Percentiles rank a stretch among this genome's conserved stretches.
phyloP scores from a whole-genome alignment of 208 protist genomes.

The Trypanosoma melophagium region DNA sequence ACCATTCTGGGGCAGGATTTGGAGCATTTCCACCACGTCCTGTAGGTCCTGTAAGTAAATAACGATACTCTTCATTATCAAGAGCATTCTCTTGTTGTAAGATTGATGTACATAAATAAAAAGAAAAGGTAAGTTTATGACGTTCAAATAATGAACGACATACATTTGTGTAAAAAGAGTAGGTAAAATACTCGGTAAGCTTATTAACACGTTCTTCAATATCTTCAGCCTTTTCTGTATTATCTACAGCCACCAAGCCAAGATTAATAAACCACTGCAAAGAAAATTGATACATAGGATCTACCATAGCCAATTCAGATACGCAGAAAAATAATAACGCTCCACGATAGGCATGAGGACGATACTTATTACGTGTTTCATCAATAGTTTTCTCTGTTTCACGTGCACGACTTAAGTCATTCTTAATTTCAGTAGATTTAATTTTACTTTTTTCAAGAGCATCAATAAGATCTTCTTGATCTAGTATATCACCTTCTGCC shows the following conservation, averaged over 20 bases:
- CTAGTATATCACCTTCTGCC: constrained; percentile 95
- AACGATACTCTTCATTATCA: constrained; percentile 89
- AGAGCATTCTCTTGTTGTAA: constrained; percentile 77
- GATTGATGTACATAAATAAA: constrained; percentile 92
- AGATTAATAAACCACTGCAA: constrained; percentile 98
- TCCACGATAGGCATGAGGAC: constrained; percentile 93
- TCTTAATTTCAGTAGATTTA: constrained; percentile 94
- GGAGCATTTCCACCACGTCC: constrained; percentile 41
- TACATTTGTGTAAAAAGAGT: constrained; percentile 96
- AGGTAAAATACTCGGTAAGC: constrained; percentile 96
- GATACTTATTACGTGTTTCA: constrained; percentile 94
- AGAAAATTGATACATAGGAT: constrained; percentile 98
- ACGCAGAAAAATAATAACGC: constrained; percentile 97
- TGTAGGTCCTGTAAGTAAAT: constrained; percentile 90
- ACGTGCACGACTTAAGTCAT: constrained; percentile 91
- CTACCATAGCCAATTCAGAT: constrained; percentile 91
- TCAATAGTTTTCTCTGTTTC: constrained; percentile 95
- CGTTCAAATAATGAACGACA: constrained; percentile 98
- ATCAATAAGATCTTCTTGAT: constrained; percentile 96
- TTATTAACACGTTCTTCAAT: constrained; percentile 86
- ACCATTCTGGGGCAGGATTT: constrained; percentile 92
- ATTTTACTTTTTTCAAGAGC: constrained; percentile 95
- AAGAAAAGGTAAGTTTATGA: constrained; percentile 98
- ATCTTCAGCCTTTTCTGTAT: constrained; percentile 56
- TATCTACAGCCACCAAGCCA: constrained; percentile 89